phyloP scores from a whole-genome alignment of 208 protist genomes.

The Wallacemonas sp. region DNA sequence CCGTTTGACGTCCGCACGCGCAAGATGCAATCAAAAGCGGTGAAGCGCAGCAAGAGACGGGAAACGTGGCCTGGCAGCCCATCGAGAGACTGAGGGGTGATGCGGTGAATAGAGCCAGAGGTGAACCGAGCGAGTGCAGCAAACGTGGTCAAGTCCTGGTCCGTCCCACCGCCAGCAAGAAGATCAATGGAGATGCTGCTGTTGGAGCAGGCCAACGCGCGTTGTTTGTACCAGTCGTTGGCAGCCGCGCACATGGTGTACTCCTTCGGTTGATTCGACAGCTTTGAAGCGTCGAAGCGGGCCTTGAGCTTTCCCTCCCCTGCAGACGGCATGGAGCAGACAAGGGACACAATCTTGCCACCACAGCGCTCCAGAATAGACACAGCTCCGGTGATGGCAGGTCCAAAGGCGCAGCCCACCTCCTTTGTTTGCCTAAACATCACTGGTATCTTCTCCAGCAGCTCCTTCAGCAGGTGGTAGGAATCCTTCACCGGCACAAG shows the following conservation, averaged over 20 bases:
- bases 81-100: slow-evolving; percentile 50
- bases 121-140: slow-evolving; percentile 82
- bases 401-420: slow-evolving; percentile 89
- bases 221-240: slow-evolving; percentile 96
- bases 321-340: slow-evolving; percentile 82
- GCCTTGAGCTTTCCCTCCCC: slow-evolving; percentile 85
- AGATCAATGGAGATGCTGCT: slow-evolving; percentile 94
- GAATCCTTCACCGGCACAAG: slow-evolving; percentile 80
- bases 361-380: slow-evolving; percentile 87
- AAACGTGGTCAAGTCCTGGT: slow-evolving; percentile 92
- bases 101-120: slow-evolving; percentile 69
- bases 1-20: slow-evolving; percentile 93
- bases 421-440: slow-evolving; percentile 74
- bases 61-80: slow-evolving; percentile 68
- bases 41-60: slow-evolving; percentile 83
- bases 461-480: slow-evolving; percentile 58
- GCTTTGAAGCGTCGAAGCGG: slow-evolving; percentile 80
- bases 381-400: slow-evolving; percentile 90
- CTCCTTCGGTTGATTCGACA: slow-evolving; percentile 82
- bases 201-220: slow-evolving; percentile 90
- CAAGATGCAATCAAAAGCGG: slow-evolving; percentile 96
- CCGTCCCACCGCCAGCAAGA: slow-evolving; percentile 56
- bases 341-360: slow-evolving; percentile 93
- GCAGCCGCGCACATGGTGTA: slow-evolving; percentile 86
- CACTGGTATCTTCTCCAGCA: slow-evolving; percentile 72